A percentile compares a stretch with the other conserved stretches of the same genome.
phyloP scores from a whole-genome alignment of 108 stramenopile genomes.

The Fragilaria radians region DNA sequence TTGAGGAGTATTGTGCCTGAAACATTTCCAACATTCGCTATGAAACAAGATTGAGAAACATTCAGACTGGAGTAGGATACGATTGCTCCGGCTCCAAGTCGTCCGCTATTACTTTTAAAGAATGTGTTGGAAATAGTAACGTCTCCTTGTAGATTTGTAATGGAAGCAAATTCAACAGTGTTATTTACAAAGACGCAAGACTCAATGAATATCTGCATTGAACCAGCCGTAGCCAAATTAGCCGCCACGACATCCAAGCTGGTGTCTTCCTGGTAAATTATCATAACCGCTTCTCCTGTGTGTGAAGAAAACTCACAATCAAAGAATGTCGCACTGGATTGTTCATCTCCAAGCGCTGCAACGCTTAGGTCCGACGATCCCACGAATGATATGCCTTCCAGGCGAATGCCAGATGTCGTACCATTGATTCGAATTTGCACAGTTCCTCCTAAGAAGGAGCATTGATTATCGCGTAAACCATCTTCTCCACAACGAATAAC shows the following conservation, averaged over 20 bases:
- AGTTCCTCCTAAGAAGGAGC: neutral
- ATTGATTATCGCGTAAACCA: neutral
- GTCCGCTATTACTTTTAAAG: neutral
- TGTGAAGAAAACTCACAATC: slow-evolving; percentile 11
- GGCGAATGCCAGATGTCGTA: neutral
- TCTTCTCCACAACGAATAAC: neutral
- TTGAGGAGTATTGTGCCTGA: neutral
- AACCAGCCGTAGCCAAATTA: neutral
- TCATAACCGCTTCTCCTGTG: neutral
- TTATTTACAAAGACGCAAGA: slow-evolving; percentile 4
- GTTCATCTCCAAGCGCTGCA: neutral
- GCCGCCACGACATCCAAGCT: neutral
- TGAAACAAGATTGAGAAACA: slow-evolving; percentile 6
- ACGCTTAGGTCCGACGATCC: neutral
- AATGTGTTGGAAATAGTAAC: neutral
- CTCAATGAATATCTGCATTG: neutral
- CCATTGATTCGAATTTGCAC: slow-evolving; percentile 4
- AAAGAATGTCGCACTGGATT: neutral
- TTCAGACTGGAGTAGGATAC: neutral
- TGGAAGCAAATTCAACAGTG: slow-evolving; percentile 1
- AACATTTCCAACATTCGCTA: neutral
- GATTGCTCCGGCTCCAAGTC: slow-evolving; percentile 1
- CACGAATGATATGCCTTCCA: neutral
- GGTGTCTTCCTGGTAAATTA: neutral
- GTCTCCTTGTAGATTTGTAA: slow-evolving; percentile 2